phyloP scores from a whole-genome alignment of 148 eudicot genomes.

The Silene uniflora region DNA sequence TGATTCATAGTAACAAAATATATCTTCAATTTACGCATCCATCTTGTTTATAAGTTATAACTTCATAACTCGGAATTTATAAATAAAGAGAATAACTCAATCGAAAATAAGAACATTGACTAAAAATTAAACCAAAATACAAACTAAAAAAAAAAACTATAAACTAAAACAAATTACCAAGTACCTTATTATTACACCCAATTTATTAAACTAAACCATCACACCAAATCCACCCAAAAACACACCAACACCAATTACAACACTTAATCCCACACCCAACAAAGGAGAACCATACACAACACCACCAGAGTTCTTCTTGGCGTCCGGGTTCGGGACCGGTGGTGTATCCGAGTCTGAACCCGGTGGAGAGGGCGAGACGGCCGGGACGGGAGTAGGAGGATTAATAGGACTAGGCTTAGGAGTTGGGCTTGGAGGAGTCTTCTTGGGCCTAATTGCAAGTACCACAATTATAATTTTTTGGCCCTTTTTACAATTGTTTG shows the following conservation, averaged over 20 bases:
- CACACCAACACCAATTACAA: conserved; percentile 17
- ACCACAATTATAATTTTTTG: conserved; percentile 56
- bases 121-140: neutral
- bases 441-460: conserved; percentile 33
- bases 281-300: neutral
- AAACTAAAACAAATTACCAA: neutral
- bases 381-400: conserved; percentile 3
- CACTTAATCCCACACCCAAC: conserved; percentile 11
- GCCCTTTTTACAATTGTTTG: conserved; percentile 42
- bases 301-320: neutral
- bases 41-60: too few species aligned
- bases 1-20: too few species aligned
- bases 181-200: neutral
- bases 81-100: too few species aligned
- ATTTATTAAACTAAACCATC: neutral
- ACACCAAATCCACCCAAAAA: conserved; percentile 18
- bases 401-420: neutral
- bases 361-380: neutral
- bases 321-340: neutral
- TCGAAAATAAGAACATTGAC: neutral
- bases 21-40: too few species aligned
- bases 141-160: neutral
- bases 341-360: neutral
- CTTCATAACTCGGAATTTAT: too few species aligned
- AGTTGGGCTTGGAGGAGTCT: conserved; percentile 22